Evolutionary conservation across 768 basidiomycete species (phyloP).

Genomic region (Trametes villosa): DNA sequence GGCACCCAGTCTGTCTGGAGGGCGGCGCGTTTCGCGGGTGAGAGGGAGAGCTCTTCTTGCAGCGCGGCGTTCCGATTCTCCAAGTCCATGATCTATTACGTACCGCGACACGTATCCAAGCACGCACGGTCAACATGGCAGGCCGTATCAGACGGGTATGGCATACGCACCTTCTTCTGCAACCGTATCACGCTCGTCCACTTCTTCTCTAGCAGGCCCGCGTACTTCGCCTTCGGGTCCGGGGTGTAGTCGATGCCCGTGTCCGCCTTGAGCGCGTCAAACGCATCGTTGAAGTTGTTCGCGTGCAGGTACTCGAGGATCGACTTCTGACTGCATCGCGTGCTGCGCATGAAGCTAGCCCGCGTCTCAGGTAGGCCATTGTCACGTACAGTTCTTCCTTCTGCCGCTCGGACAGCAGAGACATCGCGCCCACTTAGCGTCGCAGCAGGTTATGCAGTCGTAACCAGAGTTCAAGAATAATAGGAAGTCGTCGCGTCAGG

Average conservation of each 20-base stretch:
- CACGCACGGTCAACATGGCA: not conserved
- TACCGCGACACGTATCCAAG: not conserved
- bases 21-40: slow-evolving; percentile 56
- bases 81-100: slow-evolving; percentile 87
- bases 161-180: slow-evolving; percentile 80
- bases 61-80: slow-evolving; percentile 81
- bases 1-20: slow-evolving; percentile 88
- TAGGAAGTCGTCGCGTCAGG: not conserved
- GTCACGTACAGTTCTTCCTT: slow-evolving; percentile 51
- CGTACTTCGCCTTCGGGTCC: slow-evolving; percentile 85
- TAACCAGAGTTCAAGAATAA: not conserved
- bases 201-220: slow-evolving; percentile 93
- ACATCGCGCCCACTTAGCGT: slow-evolving; percentile 35
- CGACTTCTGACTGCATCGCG: slow-evolving; percentile 64
- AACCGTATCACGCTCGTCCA: slow-evolving; percentile 96
- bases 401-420: slow-evolving; percentile 50
- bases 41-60: slow-evolving; percentile 68
- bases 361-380: slow-evolving; percentile 4
- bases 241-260: slow-evolving; percentile 67
- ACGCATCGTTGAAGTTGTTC: slow-evolving; percentile 66
- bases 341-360: slow-evolving; percentile 19
- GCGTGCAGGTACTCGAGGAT: slow-evolving; percentile 79
- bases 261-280: slow-evolving; percentile 60
- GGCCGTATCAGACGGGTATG: not conserved
- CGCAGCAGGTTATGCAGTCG: not conserved